A percentile compares a stretch with the other conserved stretches of the same genome.
These are phyloP conservation scores for Malassezia pachydermatis DNA, from an alignment of 1,284 basidiomycete genomes.

Conservation along the genomic window DNA sequence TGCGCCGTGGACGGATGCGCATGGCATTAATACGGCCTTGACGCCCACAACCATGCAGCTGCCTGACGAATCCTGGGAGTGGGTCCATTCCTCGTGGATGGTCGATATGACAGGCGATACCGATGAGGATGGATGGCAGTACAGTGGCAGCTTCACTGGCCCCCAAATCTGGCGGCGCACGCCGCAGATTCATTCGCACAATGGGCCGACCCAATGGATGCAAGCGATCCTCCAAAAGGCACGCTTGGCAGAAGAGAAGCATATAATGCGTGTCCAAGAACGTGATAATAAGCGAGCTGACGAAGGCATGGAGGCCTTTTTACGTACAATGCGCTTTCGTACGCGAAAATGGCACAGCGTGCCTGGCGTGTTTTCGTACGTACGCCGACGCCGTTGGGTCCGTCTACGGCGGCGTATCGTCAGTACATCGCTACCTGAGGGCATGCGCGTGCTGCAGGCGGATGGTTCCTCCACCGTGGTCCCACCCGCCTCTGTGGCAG, in stretches of 20 bases:
- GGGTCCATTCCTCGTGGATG: slow-evolving; percentile 43
- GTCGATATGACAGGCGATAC: slow-evolving; percentile 47
- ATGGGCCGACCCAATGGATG: slow-evolving; percentile 5
- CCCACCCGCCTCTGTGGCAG: too few species aligned
- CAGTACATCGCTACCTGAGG: background rate
- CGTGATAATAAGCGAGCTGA: slow-evolving; percentile 32
- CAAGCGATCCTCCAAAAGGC: slow-evolving; percentile 5
- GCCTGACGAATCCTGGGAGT: slow-evolving; percentile 45
- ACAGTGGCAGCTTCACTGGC: slow-evolving; percentile 33
- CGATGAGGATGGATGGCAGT: slow-evolving; percentile 47
- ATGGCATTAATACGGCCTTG: slow-evolving; percentile 32
- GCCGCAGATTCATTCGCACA: slow-evolving; percentile 2
- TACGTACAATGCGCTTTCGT: slow-evolving; percentile 29
- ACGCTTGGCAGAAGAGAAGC: slow-evolving; percentile 17
- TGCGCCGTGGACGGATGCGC: slow-evolving; percentile 36
- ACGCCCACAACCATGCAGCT: slow-evolving; percentile 43
- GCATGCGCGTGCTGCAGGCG: background rate
- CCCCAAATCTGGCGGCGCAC: slow-evolving; percentile 11
- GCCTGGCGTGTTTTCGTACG: slow-evolving; percentile 35
- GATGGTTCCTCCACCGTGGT: slow-evolving; percentile 1
- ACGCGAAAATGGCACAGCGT: slow-evolving; percentile 35
- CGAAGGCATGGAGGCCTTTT: slow-evolving; percentile 41
- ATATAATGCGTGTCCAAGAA: background rate
- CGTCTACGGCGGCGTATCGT: slow-evolving; percentile 29
- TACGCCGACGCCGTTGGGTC: slow-evolving; percentile 42